Conservation (phyloP, 2,329 filamentous ascomycete species). For the Aspergillus glaucus region DNA sequence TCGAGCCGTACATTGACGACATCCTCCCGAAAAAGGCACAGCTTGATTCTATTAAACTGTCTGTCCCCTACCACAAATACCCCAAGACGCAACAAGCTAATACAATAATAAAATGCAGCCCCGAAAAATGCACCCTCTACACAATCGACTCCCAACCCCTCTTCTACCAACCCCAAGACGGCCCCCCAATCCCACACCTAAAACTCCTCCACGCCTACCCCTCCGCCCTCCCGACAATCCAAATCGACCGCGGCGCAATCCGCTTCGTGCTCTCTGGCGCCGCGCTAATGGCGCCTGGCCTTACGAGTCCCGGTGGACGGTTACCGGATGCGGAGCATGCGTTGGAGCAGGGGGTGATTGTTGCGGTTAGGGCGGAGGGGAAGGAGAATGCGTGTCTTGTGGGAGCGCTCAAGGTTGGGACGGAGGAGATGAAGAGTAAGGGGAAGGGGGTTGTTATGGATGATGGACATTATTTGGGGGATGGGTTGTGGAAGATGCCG, state of each 20-base stretch:
- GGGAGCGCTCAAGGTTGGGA: constrained; percentile 74
- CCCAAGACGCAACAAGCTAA: constrained; percentile 1
- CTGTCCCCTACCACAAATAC: constrained; percentile 9
- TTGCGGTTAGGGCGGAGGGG: constrained; percentile 85
- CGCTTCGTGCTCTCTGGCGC: constrained; percentile 92
- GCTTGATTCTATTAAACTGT: constrained; percentile 83
- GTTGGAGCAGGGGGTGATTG: constrained; percentile 72
- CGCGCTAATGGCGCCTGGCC: constrained; percentile 89
- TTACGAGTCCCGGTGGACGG: constrained; percentile 76
- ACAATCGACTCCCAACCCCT: constrained; percentile 69
- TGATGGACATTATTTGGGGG: constrained; percentile 86
- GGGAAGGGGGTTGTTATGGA: constrained; percentile 93
- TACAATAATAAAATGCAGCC: constrained; percentile 39
- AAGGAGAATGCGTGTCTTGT: constrained; percentile 89
- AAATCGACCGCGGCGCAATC: constrained; percentile 92
- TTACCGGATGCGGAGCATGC: constrained; percentile 62
- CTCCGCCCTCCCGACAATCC: constrained; percentile 70
- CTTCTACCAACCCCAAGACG: constrained; percentile 82
- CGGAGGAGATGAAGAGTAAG: constrained; percentile 86
- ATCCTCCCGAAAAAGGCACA: constrained; percentile 92
- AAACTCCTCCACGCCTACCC: constrained; percentile 86
- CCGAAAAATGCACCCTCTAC: constrained; percentile 85
- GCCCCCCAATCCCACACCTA: constrained; percentile 78
- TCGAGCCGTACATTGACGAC: constrained; percentile 84
- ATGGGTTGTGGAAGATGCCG: constrained; percentile 79